Evolutionary conservation across 106 monocot genomes (phyloP).

Genomic region (Amphibolis antarctica): DNA sequence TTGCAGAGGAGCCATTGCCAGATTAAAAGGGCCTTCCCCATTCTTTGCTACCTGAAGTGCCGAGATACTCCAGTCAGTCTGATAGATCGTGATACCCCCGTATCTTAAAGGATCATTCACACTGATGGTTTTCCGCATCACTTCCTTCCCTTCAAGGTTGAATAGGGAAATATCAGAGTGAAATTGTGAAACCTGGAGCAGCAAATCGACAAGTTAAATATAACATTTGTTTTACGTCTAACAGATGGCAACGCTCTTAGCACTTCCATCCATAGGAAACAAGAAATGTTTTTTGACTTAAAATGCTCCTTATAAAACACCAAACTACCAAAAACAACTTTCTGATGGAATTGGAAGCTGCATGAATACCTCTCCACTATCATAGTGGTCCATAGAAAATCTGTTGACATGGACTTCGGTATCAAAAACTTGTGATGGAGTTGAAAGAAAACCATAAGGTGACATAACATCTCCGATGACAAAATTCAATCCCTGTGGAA

Average conservation of each 20-base stretch:
- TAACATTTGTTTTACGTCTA: background rate
- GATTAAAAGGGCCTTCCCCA: conserved; percentile 93
- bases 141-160: conserved; percentile 61
- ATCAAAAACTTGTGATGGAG: conserved; percentile 41
- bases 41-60: conserved; percentile 83
- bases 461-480: conserved; percentile 84
- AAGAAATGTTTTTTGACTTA: background rate
- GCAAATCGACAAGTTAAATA: background rate
- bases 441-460: conserved; percentile 73
- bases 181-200: conserved; percentile 75
- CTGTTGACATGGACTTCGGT: conserved; percentile 95
- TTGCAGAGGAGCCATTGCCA: conserved; percentile 71
- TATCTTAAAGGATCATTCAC: conserved; percentile 94
- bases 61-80: conserved; percentile 95
- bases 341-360: background rate
- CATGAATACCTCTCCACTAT: conserved; percentile 70
- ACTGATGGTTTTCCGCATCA: conserved; percentile 90
- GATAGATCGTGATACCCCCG: conserved; percentile 83
- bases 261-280: background rate
- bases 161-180: conserved; percentile 75
- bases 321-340: background rate
- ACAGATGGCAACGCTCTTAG: background rate
- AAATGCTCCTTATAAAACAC: background rate
- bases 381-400: conserved; percentile 96
- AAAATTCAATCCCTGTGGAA: conserved; percentile 92